Evolutionary conservation across 495 filamentous ascomycete genomes (phyloP).

Genomic region (Hypoxylon rickii): DNA sequence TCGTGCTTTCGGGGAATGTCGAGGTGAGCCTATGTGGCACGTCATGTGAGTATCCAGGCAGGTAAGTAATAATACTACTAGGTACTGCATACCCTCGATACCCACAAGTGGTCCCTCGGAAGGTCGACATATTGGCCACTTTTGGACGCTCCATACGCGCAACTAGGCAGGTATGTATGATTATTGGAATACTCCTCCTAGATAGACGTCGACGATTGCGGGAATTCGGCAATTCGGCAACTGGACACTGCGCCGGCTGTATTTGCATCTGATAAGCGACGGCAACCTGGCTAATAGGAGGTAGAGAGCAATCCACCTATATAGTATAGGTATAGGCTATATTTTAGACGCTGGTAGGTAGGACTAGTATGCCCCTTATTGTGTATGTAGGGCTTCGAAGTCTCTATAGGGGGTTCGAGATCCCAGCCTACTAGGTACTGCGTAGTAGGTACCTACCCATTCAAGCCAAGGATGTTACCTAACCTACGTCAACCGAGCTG

Average conservation of each 20-base stretch:
- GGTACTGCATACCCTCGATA: too few species aligned
- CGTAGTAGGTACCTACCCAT: background rate
- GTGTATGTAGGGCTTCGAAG: too few species aligned
- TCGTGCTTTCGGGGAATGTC: too few species aligned
- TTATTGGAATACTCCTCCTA: conserved; percentile 6
- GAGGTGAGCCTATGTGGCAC: too few species aligned
- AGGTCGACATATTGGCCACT: conserved; percentile 25
- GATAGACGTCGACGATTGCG: conserved; percentile 5
- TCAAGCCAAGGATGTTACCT: conserved; percentile 4
- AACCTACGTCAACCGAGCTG: conserved; percentile 16
- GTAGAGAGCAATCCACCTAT: background rate
- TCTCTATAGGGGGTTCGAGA: too few species aligned
- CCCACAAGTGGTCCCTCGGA: conserved; percentile 9
- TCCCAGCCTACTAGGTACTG: too few species aligned
- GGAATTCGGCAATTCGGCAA: conserved; percentile 15
- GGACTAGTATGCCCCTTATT: conserved; percentile 2
- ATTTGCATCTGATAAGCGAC: conserved; percentile 17
- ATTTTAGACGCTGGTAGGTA: too few species aligned
- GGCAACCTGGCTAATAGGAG: conserved; percentile 5
- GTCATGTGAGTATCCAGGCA: conserved; percentile 14
- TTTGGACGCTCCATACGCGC: conserved; percentile 11
- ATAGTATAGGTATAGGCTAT: too few species aligned
- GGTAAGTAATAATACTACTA: conserved; percentile 12
- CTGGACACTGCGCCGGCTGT: conserved; percentile 3
- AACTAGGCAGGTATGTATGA: too few species aligned